These are phyloP conservation scores for Macroventuria anomochaeta DNA, from an alignment of 2,329 filamentous ascomycete species.

Conservation along the genomic window DNA sequence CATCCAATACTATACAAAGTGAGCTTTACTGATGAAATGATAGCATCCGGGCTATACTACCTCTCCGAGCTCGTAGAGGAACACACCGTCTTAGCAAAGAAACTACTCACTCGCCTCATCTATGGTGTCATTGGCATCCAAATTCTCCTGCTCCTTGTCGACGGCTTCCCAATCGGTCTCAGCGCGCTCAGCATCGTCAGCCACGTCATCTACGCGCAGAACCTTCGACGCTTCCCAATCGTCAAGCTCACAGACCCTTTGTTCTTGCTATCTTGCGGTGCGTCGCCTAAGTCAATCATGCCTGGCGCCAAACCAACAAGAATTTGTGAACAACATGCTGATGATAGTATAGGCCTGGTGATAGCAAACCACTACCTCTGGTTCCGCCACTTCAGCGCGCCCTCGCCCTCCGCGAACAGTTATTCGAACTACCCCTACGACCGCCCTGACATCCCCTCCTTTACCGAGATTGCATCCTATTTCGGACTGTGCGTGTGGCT, in stretches of 20 bases:
- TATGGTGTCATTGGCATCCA: conserved; percentile 81
- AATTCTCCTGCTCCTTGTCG: conserved; percentile 75
- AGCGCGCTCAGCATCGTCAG: conserved; percentile 78
- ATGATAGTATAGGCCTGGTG: conserved; percentile 68
- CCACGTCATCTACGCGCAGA: conserved; percentile 86
- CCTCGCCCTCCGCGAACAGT: conserved; percentile 55
- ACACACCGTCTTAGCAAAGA: conserved; percentile 91
- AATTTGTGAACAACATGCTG: not conserved
- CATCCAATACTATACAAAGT: not conserved
- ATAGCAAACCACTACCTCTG: conserved; percentile 91
- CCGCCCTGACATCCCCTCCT: conserved; percentile 76
- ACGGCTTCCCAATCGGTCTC: conserved; percentile 81
- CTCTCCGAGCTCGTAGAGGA: conserved; percentile 98
- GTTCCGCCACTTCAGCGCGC: conserved; percentile 87
- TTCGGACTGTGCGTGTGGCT: conserved; percentile 98
- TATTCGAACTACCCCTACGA: conserved; percentile 64
- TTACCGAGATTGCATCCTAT: conserved; percentile 93
- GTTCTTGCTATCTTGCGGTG: conserved; percentile 83
- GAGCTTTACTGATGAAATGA: conserved; percentile 1
- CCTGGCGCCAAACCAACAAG: not conserved
- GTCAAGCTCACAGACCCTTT: conserved; percentile 88
- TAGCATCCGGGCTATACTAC: conserved; percentile 97
- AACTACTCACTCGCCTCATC: conserved; percentile 82
- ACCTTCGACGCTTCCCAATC: conserved; percentile 76
- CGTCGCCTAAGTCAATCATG: conserved; percentile 32